Percentiles rank a stretch among this genome's conserved stretches.
These are phyloP conservation scores for Cymbopogon flexuosus DNA, from an alignment of 202 grass and related monocot species.

Conservation along the genomic window DNA sequence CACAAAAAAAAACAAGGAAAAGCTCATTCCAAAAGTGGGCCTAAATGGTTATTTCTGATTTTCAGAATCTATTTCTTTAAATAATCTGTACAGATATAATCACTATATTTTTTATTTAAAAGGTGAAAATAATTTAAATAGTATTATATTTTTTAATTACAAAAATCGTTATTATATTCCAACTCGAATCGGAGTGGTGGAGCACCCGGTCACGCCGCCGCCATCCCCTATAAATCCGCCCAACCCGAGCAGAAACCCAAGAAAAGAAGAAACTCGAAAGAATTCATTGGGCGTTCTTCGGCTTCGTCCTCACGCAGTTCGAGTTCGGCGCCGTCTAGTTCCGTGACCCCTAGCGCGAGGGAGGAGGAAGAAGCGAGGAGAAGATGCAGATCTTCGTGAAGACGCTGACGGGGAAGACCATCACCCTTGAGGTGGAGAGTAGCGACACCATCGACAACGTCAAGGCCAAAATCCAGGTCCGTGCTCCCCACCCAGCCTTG, in stretches of 20 bases:
- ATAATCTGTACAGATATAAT: background rate
- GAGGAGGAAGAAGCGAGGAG: background rate
- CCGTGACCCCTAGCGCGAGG: background rate
- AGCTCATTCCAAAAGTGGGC: background rate
- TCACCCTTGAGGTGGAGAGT: constrained; percentile 84
- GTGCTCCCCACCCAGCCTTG: background rate
- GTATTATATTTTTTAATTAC: background rate
- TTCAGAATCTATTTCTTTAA: too few species aligned
- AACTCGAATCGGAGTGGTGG: background rate
- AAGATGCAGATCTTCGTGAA: constrained; percentile 98
- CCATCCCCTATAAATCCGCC: constrained; percentile 18
- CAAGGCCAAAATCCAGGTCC: constrained; percentile 80
- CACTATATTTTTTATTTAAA: background rate
- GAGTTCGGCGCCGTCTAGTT: background rate
- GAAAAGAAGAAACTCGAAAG: background rate
- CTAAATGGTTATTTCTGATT: background rate
- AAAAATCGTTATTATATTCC: background rate
- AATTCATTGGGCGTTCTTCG: background rate
- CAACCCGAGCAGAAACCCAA: background rate
- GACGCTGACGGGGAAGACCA: constrained; percentile 80
- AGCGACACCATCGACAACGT: constrained; percentile 93
- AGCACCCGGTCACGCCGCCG: background rate
- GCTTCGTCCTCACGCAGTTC: constrained; percentile 34
- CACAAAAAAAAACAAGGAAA: background rate
- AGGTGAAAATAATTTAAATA: background rate